A percentile compares a stretch with the other conserved stretches of the same genome.
These are phyloP conservation scores for Selaginella moellendorffii DNA, from an alignment of 75 land plant genomes.

Conservation along the genomic window DNA sequence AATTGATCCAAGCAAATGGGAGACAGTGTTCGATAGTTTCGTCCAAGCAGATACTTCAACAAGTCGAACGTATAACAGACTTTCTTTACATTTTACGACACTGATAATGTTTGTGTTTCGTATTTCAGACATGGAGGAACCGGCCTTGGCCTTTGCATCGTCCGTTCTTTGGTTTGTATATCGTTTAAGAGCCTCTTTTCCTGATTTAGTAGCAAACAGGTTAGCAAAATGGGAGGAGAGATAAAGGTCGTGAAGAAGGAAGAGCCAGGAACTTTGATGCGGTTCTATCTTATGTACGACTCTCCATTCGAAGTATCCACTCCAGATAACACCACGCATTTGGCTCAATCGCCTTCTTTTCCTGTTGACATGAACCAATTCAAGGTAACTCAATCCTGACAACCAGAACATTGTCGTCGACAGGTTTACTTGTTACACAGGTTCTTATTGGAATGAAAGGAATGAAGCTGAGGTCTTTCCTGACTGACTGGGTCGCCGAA, in stretches of 20 bases:
- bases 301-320: background rate
- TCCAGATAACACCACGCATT: background rate
- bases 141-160: background rate
- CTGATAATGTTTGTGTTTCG: background rate
- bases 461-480: slow-evolving; percentile 21
- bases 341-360: no score
- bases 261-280: background rate
- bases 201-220: no score
- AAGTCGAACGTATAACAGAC: background rate
- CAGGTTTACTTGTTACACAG: slow-evolving; percentile 18
- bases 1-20: background rate
- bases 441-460: slow-evolving; percentile 57
- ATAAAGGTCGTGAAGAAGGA: background rate
- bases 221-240: background rate
- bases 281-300: background rate
- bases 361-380: no score
- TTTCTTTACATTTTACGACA: background rate
- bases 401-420: background rate
- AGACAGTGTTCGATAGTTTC: background rate
- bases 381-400: no score
- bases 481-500: slow-evolving; percentile 36
- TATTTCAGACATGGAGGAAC: background rate
- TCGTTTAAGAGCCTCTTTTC: no score
- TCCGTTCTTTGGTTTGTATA: background rate
- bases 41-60: background rate